These are phyloP conservation scores for Penstemon newberryi DNA, from an alignment of 257 asterid genomes.

Conservation along the genomic window DNA sequence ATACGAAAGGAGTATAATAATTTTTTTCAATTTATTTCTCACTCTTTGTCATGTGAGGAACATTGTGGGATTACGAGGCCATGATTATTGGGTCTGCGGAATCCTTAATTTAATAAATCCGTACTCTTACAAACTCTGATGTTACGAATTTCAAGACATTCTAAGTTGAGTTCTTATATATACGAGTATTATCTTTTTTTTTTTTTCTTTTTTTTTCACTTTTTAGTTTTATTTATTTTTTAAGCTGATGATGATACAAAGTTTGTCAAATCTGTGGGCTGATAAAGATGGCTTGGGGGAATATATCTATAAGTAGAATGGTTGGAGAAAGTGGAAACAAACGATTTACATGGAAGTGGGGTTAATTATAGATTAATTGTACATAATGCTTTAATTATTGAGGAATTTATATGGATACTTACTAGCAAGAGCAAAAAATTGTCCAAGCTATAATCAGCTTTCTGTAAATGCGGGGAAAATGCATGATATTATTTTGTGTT, in stretches of 20 bases:
- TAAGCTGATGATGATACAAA: not conserved
- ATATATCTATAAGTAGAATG: not conserved
- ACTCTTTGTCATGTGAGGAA: constrained; percentile 16
- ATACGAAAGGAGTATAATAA: too few species aligned
- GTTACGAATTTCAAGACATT: constrained; percentile 26
- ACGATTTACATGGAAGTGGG: constrained; percentile 15
- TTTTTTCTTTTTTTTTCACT: too few species aligned
- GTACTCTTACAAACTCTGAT: constrained; percentile 28
- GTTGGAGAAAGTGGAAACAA: constrained; percentile 21
- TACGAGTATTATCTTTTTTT: too few species aligned
- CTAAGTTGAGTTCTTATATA: not conserved
- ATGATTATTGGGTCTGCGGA: constrained; percentile 35
- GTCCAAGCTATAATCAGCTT: too few species aligned
- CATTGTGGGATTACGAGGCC: constrained; percentile 31
- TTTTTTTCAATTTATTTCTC: too few species aligned
- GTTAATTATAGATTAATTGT: constrained; percentile 6
- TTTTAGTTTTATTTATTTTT: too few species aligned
- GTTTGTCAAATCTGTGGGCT: constrained; percentile 21
- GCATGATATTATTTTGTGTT: too few species aligned
- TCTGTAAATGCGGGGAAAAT: too few species aligned
- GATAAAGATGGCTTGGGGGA: not conserved
- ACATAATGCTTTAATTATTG: too few species aligned
- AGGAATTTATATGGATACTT: too few species aligned
- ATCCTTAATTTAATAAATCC: constrained; percentile 24
- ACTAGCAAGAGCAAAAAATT: too few species aligned